These are phyloP conservation scores for Desmodesmus armatus DNA, from an alignment of 139 green algal genomes.

Conservation along the genomic window DNA sequence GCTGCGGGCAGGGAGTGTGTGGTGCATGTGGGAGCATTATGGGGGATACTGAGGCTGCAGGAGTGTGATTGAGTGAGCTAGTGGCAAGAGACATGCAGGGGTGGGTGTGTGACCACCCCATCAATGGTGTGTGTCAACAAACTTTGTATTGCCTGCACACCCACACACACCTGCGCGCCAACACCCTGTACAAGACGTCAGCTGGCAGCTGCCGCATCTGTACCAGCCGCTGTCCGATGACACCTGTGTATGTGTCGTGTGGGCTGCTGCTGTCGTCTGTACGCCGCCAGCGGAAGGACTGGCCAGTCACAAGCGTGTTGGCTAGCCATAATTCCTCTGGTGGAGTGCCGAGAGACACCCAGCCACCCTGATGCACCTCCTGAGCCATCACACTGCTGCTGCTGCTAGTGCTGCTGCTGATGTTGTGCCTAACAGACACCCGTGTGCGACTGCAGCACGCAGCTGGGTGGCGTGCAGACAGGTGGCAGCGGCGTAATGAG, in stretches of 20 bases:
- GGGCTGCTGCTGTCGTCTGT: too few relatives aligned
- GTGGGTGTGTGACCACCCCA: too few relatives aligned
- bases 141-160: not conserved
- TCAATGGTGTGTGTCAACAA: constrained; percentile 1
- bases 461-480: too few relatives aligned
- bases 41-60: too few relatives aligned
- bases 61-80: too few relatives aligned
- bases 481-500: too few relatives aligned
- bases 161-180: constrained; percentile 68
- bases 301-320: constrained; percentile 86
- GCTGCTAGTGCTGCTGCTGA: not conserved
- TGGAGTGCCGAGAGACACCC: constrained; percentile 61
- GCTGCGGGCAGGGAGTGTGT: too few relatives aligned
- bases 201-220: constrained; percentile 67
- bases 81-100: too few relatives aligned
- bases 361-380: constrained; percentile 32
- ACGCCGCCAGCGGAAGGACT: constrained; percentile 79
- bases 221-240: constrained; percentile 80
- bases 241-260: constrained; percentile 74
- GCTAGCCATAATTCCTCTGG: constrained; percentile 72
- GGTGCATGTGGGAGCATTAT: too few relatives aligned
- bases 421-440: too few relatives aligned
- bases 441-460: too few relatives aligned
- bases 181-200: constrained; percentile 82
- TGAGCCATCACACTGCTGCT: not conserved